These are phyloP conservation scores for Elasticomyces elasticus DNA, from an alignment of 495 filamentous ascomycete species.

Conservation along the genomic window DNA sequence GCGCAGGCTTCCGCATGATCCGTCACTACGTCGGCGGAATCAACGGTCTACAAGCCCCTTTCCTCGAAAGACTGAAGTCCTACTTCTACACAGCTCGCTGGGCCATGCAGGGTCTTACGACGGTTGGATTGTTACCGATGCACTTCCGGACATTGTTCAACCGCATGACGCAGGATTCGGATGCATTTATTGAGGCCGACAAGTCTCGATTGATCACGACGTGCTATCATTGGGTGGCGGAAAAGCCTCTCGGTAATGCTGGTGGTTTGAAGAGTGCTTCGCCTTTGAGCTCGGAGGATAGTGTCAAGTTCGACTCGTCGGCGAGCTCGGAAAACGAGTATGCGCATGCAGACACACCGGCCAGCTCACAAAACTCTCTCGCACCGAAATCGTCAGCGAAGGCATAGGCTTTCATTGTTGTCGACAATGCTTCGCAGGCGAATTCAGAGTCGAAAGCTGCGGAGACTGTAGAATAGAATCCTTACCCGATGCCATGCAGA, in stretches of 20 bases:
- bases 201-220: constrained; percentile 50
- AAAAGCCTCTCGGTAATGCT: constrained; percentile 37
- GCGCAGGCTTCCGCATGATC: constrained; percentile 45
- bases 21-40: constrained; percentile 49
- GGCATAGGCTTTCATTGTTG: neutral
- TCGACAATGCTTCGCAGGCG: neutral
- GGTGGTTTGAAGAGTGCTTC: neutral
- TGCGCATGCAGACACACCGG: neutral
- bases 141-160: constrained; percentile 57
- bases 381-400: neutral
- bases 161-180: constrained; percentile 49
- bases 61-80: constrained; percentile 51
- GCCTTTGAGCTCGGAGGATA: neutral
- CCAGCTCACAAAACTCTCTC: neutral
- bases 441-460: neutral
- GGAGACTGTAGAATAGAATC: neutral
- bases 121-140: constrained; percentile 41
- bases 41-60: constrained; percentile 47
- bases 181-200: constrained; percentile 56
- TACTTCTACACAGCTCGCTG: constrained; percentile 51
- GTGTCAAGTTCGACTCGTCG: neutral
- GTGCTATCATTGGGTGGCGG: constrained; percentile 51
- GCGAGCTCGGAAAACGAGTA: neutral
- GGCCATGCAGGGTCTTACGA: constrained; percentile 44
- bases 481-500: too few species aligned